Conservation (phyloP, 2,329 filamentous ascomycete species). For the Mollisiaceae sp. region DNA sequence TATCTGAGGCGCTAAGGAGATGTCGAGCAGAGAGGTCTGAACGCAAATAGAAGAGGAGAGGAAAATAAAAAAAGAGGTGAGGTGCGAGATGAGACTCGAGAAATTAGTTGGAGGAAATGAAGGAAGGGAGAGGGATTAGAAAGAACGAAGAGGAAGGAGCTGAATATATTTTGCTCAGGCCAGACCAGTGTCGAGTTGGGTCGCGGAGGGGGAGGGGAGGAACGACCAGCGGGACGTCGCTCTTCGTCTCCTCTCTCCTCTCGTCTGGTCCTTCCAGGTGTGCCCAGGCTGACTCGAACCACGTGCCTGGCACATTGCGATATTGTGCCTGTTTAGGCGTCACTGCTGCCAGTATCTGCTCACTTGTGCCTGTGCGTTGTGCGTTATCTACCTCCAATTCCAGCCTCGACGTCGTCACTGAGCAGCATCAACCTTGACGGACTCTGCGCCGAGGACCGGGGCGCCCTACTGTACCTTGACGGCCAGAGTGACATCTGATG, state of each 20-base stretch:
- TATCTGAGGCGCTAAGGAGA: background rate
- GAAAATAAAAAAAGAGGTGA: no score
- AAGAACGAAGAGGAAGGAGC: background rate
- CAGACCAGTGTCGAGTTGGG: background rate
- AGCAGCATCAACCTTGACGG: background rate
- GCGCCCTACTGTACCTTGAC: background rate
- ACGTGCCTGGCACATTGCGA: constrained; percentile 15
- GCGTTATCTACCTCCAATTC: constrained; percentile 7
- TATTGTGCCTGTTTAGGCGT: constrained; percentile 1
- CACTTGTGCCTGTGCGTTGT: constrained; percentile 2
- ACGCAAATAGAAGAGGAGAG: background rate
- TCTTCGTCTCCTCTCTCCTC: background rate
- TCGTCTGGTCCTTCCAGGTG: background rate
- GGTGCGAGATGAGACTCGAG: background rate
- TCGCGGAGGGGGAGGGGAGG: constrained; percentile 7
- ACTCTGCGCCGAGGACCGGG: background rate
- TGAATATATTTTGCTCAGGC: background rate
- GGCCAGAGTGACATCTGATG: background rate
- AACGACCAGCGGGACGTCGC: background rate
- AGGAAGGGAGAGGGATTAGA: background rate
- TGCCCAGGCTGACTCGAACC: constrained; percentile 14
- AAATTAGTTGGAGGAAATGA: background rate
- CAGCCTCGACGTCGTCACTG: background rate
- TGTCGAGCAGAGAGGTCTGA: background rate
- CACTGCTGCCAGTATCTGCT: constrained; percentile 6